Evolutionary conservation across 345 rosid species (phyloP).

Genomic region (Linum trigynum): DNA sequence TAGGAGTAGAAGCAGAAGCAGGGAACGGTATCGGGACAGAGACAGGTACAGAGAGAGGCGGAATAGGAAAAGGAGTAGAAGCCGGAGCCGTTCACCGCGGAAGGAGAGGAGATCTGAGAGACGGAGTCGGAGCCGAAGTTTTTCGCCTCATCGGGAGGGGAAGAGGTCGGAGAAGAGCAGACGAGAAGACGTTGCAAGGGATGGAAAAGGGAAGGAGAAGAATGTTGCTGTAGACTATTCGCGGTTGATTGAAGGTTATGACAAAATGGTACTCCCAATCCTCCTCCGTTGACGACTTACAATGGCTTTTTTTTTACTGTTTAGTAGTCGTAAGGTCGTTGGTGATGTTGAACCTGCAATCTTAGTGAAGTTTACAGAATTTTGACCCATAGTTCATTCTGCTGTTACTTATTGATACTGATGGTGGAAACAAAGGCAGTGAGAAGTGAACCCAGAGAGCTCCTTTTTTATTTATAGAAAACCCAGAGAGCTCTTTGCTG

Average conservation of each 20-base stretch:
- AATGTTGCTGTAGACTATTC: constrained; percentile 44
- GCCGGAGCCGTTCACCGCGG: constrained; percentile 30
- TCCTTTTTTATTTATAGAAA: too few relatives aligned
- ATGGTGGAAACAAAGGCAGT: too few relatives aligned
- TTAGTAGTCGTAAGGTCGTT: too few relatives aligned
- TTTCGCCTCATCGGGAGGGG: constrained; percentile 19
- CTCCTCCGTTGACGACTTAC: background rate
- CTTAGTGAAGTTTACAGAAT: too few relatives aligned
- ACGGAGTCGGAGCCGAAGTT: constrained; percentile 13
- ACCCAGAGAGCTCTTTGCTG: too few relatives aligned
- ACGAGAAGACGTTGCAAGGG: constrained; percentile 7
- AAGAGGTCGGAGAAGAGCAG: constrained; percentile 26
- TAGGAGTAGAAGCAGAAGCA: constrained; percentile 18
- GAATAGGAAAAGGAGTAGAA: constrained; percentile 25
- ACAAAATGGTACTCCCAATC: constrained; percentile 43
- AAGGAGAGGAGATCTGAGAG: constrained; percentile 23
- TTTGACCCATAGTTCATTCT: too few relatives aligned
- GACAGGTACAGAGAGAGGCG: constrained; percentile 26
- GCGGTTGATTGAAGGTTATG: constrained; percentile 54
- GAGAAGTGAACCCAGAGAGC: too few relatives aligned
- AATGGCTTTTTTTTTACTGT: background rate
- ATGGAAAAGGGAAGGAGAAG: constrained; percentile 17
- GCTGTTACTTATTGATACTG: too few relatives aligned
- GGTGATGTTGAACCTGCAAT: too few relatives aligned
- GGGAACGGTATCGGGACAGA: constrained; percentile 22